Evolutionary conservation across 1,139 yeast genomes (phyloP).

Genomic region (Lodderomyces jiufengensis): DNA sequence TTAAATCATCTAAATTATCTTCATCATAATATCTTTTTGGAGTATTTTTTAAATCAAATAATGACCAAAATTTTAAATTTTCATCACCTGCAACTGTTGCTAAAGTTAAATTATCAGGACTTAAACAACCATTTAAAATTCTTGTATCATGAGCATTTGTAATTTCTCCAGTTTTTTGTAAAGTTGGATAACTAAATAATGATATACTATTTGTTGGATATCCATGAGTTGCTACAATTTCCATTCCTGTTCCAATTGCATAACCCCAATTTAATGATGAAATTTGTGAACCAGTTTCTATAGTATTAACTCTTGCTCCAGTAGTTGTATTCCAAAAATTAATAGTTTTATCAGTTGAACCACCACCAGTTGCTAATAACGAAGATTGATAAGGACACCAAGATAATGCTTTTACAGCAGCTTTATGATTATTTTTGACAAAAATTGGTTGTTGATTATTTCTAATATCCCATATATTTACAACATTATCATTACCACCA

Average conservation of each 20-base stretch:
- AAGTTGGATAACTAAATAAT: constrained; percentile 80
- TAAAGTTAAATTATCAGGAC: constrained; percentile 85
- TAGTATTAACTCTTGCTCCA: constrained; percentile 81
- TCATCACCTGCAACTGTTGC: constrained; percentile 98
- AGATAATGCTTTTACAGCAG: constrained; percentile 93
- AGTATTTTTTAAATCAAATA: constrained; percentile 61
- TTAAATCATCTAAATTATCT: constrained; percentile 16
- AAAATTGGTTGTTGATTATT: constrained; percentile 50
- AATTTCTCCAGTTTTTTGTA: constrained; percentile 87
- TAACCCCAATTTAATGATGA: constrained; percentile 91
- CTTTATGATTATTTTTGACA: constrained; percentile 75
- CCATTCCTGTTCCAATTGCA: constrained; percentile 67
- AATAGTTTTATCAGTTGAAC: constrained; percentile 83
- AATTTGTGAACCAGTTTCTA: constrained; percentile 92
- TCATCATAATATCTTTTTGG: constrained; percentile 19
- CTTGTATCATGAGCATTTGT: constrained; percentile 86
- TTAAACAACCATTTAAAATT: constrained; percentile 75
- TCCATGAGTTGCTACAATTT: constrained; percentile 93
- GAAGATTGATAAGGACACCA: constrained; percentile 92
- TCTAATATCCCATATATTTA: constrained; percentile 93
- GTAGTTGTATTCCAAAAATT: constrained; percentile 96
- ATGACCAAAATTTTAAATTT: constrained; percentile 90
- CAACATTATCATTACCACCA: constrained; percentile 94
- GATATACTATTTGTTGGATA: constrained; percentile 84
- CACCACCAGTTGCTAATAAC: constrained; percentile 93